Evolutionary conservation across 768 basidiomycete genomes (phyloP).

Genomic region (Tylopilus plumbeoviolaceoides): DNA sequence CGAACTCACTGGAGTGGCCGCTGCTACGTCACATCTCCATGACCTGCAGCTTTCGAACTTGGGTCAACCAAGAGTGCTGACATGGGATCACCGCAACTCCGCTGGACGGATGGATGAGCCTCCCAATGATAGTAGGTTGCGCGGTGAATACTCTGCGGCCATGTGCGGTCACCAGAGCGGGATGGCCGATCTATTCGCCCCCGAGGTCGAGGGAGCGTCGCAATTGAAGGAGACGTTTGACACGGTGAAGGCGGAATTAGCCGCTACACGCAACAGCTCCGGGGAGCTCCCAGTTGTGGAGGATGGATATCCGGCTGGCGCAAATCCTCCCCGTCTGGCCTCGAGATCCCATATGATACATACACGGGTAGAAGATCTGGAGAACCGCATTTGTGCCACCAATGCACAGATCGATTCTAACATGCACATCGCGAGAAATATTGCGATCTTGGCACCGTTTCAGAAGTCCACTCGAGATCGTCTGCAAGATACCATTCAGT

Average conservation of each 20-base stretch:
- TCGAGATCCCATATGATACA: slow-evolving; percentile 56
- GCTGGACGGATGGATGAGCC: slow-evolving; percentile 36
- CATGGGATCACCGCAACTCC: slow-evolving; percentile 43
- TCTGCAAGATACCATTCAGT: slow-evolving; percentile 57
- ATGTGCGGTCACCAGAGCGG: slow-evolving; percentile 19
- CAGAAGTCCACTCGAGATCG: slow-evolving; percentile 78
- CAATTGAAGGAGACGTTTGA: slow-evolving; percentile 83
- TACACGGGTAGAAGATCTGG: slow-evolving; percentile 61
- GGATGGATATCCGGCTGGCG: slow-evolving; percentile 18
- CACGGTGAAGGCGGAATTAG: slow-evolving; percentile 81
- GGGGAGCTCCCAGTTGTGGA: slow-evolving; percentile 20
- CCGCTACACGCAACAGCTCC: slow-evolving; percentile 42
- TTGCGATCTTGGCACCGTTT: slow-evolving; percentile 85
- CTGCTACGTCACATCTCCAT: slow-evolving; percentile 79
- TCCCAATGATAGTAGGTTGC: slow-evolving; percentile 20
- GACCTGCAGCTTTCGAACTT: slow-evolving; percentile 46
- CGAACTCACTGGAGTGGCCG: slow-evolving; percentile 78
- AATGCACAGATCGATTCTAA: slow-evolving; percentile 62
- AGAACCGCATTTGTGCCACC: slow-evolving; percentile 49
- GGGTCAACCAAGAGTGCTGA: slow-evolving; percentile 22
- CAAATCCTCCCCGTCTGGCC: slow-evolving; percentile 26
- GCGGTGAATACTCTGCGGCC: slow-evolving; percentile 29
- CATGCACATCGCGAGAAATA: slow-evolving; percentile 72
- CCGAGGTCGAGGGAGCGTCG: slow-evolving; percentile 56
- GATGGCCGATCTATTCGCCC: slow-evolving; percentile 38